A percentile compares a stretch with the other conserved stretches of the same genome.
Conservation (phyloP, 306 rosid species). For the Quercus bicolor region DNA sequence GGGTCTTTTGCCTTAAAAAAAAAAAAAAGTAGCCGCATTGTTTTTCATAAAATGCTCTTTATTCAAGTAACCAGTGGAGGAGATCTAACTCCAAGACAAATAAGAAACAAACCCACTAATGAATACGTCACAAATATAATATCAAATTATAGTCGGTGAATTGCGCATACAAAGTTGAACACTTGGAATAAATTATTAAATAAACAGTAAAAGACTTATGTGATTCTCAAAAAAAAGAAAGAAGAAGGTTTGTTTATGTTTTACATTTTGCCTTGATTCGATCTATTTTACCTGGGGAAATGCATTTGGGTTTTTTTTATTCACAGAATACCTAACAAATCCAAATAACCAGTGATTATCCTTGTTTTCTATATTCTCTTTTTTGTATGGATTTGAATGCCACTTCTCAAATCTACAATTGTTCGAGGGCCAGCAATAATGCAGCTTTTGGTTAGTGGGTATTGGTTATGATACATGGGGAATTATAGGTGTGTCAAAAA, state of each 20-base stretch:
- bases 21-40: background rate
- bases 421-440: background rate
- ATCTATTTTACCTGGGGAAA: background rate
- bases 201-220: background rate
- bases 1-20: background rate
- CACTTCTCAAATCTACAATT: background rate
- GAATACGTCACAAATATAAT: background rate
- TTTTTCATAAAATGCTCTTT: background rate
- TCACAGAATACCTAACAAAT: background rate
- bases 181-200: background rate
- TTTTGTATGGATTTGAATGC: conserved; percentile 10
- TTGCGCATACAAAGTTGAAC: background rate
- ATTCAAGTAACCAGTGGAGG: background rate
- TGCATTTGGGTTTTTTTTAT: background rate
- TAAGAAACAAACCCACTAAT: background rate
- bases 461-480: conserved; percentile 13
- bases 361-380: background rate
- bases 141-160: background rate
- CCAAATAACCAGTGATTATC: background rate
- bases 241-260: background rate
- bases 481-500: background rate
- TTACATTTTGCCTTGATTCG: background rate
- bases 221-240: background rate
- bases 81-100: background rate
- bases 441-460: conserved; percentile 31